Evolutionary conservation across 257 asterid species (phyloP).

Genomic region (Nicotiana benthamiana): DNA sequence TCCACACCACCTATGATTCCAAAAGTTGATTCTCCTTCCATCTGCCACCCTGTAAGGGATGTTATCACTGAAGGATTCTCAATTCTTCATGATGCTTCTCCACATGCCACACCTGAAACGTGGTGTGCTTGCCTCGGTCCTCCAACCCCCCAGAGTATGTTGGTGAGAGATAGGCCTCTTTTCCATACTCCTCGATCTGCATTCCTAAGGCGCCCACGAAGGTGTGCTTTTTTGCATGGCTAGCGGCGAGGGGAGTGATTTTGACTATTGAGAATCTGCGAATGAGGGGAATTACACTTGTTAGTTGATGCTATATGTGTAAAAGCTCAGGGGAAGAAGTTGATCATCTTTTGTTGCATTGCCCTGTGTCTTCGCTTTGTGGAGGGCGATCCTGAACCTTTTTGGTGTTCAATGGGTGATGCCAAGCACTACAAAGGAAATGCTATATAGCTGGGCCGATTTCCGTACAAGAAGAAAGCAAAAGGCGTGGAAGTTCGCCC

Average conservation of each 20-base stretch:
- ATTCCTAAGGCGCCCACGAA: too few relatives aligned
- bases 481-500: neutral
- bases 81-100: too few relatives aligned
- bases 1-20: too few relatives aligned
- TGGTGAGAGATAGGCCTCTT: neutral
- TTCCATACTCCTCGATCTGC: neutral
- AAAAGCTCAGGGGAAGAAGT: neutral
- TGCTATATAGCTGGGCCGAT: neutral
- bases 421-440: too few relatives aligned
- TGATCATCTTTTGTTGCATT: neutral
- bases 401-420: neutral
- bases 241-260: neutral
- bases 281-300: neutral
- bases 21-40: too few relatives aligned
- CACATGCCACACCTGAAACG: too few relatives aligned
- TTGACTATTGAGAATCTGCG: neutral
- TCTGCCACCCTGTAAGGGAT: too few relatives aligned
- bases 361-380: too few relatives aligned
- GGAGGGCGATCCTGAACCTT: too few relatives aligned
- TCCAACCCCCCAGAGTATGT: too few relatives aligned
- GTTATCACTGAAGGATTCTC: too few relatives aligned
- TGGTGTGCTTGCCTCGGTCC: too few relatives aligned
- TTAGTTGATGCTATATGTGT: neutral
- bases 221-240: neutral
- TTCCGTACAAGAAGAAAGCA: neutral